phyloP scores from a whole-genome alignment of 345 rosid genomes.

The Brassica cretica region DNA sequence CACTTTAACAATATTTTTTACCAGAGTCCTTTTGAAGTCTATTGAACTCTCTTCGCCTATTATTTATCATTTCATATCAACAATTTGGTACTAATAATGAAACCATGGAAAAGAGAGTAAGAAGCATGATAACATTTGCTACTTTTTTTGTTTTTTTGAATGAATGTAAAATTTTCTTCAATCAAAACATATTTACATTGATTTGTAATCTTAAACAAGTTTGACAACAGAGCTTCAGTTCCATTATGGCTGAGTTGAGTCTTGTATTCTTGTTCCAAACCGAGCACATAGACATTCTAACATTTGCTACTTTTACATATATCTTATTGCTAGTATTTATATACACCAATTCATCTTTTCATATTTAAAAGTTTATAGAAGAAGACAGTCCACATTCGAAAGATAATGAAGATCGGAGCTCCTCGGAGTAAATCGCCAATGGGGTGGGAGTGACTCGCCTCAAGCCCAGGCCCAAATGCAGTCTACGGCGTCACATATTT shows the following conservation, averaged over 20 bases:
- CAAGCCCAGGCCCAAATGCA: background rate
- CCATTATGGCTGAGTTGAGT: too few species aligned
- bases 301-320: background rate
- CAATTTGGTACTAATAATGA: background rate
- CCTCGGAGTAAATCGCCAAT: slow-evolving; percentile 31
- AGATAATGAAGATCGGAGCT: slow-evolving; percentile 18
- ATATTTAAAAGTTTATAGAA: background rate
- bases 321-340: background rate
- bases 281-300: background rate
- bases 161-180: too few species aligned
- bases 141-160: too few species aligned
- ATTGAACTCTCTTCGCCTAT: too few species aligned
- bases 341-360: background rate
- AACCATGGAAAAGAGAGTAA: background rate
- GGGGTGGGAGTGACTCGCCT: slow-evolving; percentile 20
- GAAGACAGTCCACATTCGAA: slow-evolving; percentile 27
- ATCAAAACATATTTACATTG: too few species aligned
- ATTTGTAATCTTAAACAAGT: too few species aligned
- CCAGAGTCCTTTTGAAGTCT: too few species aligned
- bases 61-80: too few species aligned
- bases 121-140: background rate
- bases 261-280: too few species aligned
- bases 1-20: too few species aligned
- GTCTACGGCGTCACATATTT: background rate
- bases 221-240: too few species aligned